Base-by-base conservation (phyloP, 345 rosid genomes). In the Camelina sativa region DNA sequence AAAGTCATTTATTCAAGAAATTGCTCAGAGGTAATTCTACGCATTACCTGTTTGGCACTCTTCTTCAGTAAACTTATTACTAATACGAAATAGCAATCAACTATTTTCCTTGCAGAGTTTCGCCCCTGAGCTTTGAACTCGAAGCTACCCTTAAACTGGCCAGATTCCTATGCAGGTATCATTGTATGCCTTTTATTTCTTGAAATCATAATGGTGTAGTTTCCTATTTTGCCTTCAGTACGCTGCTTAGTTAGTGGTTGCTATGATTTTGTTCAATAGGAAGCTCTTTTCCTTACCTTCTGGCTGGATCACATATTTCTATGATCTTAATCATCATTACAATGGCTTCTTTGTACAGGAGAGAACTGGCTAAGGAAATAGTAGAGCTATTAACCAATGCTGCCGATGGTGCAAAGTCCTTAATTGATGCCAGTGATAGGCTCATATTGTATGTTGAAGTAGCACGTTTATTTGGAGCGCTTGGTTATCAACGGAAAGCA, bases 81-180 rank as follows among this genome's bases (percentile, higher is more conserved):
- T 55, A 54, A 44, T 47, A 44, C 59, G 41, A 55, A 47, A 55
- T 74, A 70, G 13, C 61, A 68, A 46, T 44, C 63, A 61, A 22
- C 76, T 81, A 30, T 65, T 65, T 60, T 64, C 46, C 64, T 46
- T 85, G 81, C 92, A 92, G 97, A 79, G 98, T 96, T 77, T 96
- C 98, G 15, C 99, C 98, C 11, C 73, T 96, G 73, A 91, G 95
- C 86, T 96, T 96, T 88, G 99, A 95, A 76, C 97, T 95, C 50
- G 99, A 95, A 85, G 97, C 96, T 71, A 89, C 87, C 20, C 83
- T 92, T 78, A 92, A 96, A 79, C 79, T 92, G 80, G 99, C 99
- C 69, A 89, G 99, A 81, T 96, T 87, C 82, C 95, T 96, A 65
- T 92, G 96, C 87, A 96, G 96, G 99, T 96, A 66, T 65, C 58